These are phyloP conservation scores for Ophiocordyceps unilateralis DNA, from an alignment of 2,329 filamentous ascomycete genomes.

Conservation along the genomic window DNA sequence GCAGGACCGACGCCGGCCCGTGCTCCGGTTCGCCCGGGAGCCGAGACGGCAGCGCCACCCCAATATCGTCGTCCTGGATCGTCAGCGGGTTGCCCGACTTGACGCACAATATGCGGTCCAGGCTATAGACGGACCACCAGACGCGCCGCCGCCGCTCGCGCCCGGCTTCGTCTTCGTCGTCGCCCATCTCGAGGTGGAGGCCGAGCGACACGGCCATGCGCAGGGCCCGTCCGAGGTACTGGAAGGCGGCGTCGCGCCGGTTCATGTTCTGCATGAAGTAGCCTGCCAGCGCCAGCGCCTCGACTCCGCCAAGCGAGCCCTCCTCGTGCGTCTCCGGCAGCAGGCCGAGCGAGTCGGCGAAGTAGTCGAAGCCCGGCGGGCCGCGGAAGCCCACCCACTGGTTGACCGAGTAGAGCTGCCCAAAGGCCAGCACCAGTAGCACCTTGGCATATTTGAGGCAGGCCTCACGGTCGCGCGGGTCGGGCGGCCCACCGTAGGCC, in stretches of 20 bases:
- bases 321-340: constrained; percentile 38
- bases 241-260: constrained; percentile 33
- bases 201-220: constrained; percentile 40
- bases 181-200: constrained; percentile 31
- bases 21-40: constrained; percentile 19
- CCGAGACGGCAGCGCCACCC: constrained; percentile 14
- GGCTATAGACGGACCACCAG: constrained; percentile 40
- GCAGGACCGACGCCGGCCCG: constrained; percentile 28
- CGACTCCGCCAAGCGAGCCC: constrained; percentile 34
- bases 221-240: constrained; percentile 35
- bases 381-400: constrained; percentile 33
- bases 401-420: constrained; percentile 39
- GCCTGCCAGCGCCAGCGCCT: constrained; percentile 34
- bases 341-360: constrained; percentile 30
- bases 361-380: constrained; percentile 37
- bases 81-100: constrained; percentile 37
- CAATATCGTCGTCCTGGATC: constrained; percentile 35
- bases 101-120: constrained; percentile 33
- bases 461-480: constrained; percentile 24
- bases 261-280: constrained; percentile 42
- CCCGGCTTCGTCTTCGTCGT: constrained; percentile 18
- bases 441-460: constrained; percentile 34
- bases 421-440: constrained; percentile 34
- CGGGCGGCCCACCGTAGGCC: constrained; percentile 24
- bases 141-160: constrained; percentile 32